Evolutionary conservation across 1,139 yeast species (phyloP), one percentile per base, ranked within the genome.

Genomic region (Yamadazyma sp.): DNA sequence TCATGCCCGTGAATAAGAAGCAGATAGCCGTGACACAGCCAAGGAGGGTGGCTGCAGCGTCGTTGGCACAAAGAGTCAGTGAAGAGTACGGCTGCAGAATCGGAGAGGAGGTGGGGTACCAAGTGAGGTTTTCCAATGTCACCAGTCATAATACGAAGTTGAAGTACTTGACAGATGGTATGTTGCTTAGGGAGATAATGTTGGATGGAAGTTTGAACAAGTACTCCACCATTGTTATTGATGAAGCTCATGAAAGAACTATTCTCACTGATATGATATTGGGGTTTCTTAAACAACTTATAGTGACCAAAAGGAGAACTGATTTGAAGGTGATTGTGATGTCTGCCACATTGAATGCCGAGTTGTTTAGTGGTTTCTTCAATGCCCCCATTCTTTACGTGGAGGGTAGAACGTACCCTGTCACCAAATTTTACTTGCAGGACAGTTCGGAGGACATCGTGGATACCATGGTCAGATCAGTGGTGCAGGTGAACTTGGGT

Each of bases 311-410:
- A 12, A 55, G 58, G n/a, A 59, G 87, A 55, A 81, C 71, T 17
- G 76, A 75, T 45, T 68, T 86, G 45, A 73, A 77, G 46, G 66
- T 86, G 11, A 73, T 86, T 10, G 73, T 86, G 46, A 85, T 92
- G 98, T 89, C 98, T 39, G 99, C 99, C 20, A 92, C 99, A 0
- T 73, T 92, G 48, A 95, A 94, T 62, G 98, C 98, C 1, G 96
- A 91, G 40, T 75, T 81, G 47, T 94, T 92, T 59, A 81, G 95
- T 40, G 61, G 70, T 17, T 92, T 91, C 58, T 92, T 88, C 56
- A 62, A 78, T 42, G 94, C 96, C 2, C 95, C 92, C 11, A 82
- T 91, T 23, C 64, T 89, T 36, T 87, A 74, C 50, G 85, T 94
- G 2, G 95, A 89, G 60, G 99, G 99, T 53, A 82, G 91, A 52